phyloP scores from a whole-genome alignment of 495 filamentous ascomycete species.

The Beverwykella pulmonaria region DNA sequence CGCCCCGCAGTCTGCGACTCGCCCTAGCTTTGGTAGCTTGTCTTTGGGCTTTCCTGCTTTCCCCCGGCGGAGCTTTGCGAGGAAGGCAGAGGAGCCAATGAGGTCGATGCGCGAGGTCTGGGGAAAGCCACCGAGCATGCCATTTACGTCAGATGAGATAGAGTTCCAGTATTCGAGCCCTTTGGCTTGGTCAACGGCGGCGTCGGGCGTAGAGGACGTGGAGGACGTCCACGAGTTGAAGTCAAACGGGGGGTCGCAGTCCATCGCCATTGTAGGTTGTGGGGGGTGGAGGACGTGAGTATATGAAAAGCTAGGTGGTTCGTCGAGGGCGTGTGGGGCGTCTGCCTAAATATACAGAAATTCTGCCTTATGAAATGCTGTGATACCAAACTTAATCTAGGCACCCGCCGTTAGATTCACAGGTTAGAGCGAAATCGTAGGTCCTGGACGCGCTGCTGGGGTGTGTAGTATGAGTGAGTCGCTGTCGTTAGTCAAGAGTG shows the following conservation, averaged over 20 bases:
- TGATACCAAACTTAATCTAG: no score
- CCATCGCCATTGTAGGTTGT: conserved; percentile 31
- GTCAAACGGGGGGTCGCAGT: conserved; percentile 10
- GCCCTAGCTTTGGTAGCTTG: conserved; percentile 40
- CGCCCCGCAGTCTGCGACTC: conserved; percentile 63
- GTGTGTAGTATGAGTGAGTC: not conserved
- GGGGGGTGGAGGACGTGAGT: not conserved
- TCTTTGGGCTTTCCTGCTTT: not conserved
- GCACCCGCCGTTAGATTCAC: no score
- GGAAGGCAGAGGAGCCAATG: conserved; percentile 72
- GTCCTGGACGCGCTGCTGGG: not conserved
- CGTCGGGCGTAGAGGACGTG: conserved; percentile 43
- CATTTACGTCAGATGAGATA: conserved; percentile 68
- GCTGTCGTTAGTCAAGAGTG: not conserved
- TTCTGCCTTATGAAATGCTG: no score
- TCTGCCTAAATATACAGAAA: no score
- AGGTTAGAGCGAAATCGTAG: no score
- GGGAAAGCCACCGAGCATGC: conserved; percentile 84
- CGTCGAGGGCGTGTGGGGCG: no score
- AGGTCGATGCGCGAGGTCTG: conserved; percentile 76
- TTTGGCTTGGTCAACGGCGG: conserved; percentile 53
- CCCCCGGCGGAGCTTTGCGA: conserved; percentile 68
- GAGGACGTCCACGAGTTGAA: not conserved
- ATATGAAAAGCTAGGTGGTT: not conserved
- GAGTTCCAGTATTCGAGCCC: conserved; percentile 73